Evolutionary conservation across 73 alveolate species (phyloP), one percentile per base, ranked within the genome.

Genomic region (Paramecium sonneborni): DNA sequence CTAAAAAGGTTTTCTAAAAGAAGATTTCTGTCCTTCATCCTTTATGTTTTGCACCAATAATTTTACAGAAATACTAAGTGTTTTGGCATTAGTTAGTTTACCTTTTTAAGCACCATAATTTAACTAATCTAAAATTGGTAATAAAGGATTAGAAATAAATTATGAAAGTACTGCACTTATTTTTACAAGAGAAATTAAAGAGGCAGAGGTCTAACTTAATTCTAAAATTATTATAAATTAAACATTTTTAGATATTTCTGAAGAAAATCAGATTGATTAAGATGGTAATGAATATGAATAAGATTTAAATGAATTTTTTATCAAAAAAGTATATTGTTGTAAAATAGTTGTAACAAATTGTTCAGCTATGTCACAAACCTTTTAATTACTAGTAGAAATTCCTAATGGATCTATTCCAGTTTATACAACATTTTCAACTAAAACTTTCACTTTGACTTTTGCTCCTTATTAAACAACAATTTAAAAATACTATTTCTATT

Each of bases 361-460:
- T 30, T 92, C 98, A 15, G 94, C 95, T 52, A 69, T 94, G 38
- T 34, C 85, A 28, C 68, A 92, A 67, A 93, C 93, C 6, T 93
- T 96, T 92, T 88, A 94, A 28, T 91, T 97, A 39, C 93, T 98
- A 67, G 95, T 94, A 84, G 97, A 97, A 93, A 95, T 97, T 35
- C 99, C 99, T 34, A 96, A 96, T 93, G 99, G 98, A 24, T 74
- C 99, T 24, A 89, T 98, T 30, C 96, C 99, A 57, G 93, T 98
- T 24, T 44, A 85, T 28, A 67, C 93, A 46, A 43, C 97, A 7
- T 92, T 85, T 44, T 96, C 93, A 92, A 82, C 96, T n/a, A 95
- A 96, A 74, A 88, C 98, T 1, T 85, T 52, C 57, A 76, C 94
- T 62, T 39, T 93, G 15, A 15, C 69, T 26, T 94, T 97, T 92